Percentiles rank a stretch among this genome's conserved stretches.
Conservation (phyloP, 257 asterid species). For the Fraxinus cuspidata region DNA sequence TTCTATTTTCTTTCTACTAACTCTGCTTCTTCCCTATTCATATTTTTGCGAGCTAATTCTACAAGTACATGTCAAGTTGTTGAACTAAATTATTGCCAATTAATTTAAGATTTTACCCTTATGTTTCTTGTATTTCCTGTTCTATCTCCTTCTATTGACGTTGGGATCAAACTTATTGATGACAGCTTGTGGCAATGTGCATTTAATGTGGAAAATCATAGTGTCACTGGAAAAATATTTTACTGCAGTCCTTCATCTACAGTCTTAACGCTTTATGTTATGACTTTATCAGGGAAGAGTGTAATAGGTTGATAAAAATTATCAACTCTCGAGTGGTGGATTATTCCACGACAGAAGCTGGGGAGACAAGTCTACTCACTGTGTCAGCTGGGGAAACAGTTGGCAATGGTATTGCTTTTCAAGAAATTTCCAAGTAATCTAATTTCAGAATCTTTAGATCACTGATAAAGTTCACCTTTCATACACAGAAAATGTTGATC, state of each 20-base stretch:
- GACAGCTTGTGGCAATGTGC: slow-evolving; percentile 11
- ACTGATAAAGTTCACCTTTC: slow-evolving; percentile 21
- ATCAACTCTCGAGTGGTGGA: slow-evolving; percentile 70
- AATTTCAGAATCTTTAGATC: slow-evolving; percentile 8
- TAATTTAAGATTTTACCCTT: background rate
- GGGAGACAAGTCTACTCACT: slow-evolving; percentile 34
- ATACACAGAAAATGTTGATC: slow-evolving; percentile 50
- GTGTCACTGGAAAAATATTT: background rate
- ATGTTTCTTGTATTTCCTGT: slow-evolving; percentile 17
- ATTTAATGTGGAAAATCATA: background rate
- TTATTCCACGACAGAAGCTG: slow-evolving; percentile 37
- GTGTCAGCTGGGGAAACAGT: slow-evolving; percentile 33
- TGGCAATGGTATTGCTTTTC: slow-evolving; percentile 43
- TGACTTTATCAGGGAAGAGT: slow-evolving; percentile 63
- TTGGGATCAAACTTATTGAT: background rate
- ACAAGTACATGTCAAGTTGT: slow-evolving; percentile 4
- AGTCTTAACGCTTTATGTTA: slow-evolving; percentile 22
- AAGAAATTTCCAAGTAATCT: slow-evolving; percentile 13
- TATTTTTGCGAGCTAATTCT: slow-evolving; percentile 17
- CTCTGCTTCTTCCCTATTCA: background rate
- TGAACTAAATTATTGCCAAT: background rate
- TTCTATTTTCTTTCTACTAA: background rate
- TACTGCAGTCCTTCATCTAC: slow-evolving; percentile 3
- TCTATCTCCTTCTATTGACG: background rate
- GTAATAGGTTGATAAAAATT: slow-evolving; percentile 58